These are phyloP conservation scores for Nannochloris sp. DNA, from an alignment of 139 green algal genomes.

Conservation along the genomic window DNA sequence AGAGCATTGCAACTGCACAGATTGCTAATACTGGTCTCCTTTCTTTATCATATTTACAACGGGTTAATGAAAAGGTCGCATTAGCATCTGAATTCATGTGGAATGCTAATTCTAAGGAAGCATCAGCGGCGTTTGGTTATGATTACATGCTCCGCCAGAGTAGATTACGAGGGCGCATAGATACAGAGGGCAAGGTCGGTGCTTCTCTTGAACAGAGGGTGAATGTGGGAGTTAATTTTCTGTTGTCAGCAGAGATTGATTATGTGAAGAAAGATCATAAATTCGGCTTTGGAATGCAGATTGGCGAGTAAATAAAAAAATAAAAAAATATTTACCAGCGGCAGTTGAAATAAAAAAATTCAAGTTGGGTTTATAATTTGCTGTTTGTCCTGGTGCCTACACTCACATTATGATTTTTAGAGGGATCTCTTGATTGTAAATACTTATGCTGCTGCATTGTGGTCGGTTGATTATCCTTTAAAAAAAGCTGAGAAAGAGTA, in stretches of 20 bases:
- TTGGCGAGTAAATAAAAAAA: constrained; percentile 84
- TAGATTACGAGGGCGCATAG: constrained; percentile 64
- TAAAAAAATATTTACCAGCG: no score
- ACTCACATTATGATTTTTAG: no score
- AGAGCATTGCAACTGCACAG: constrained; percentile 68
- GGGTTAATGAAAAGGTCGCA: constrained; percentile 86
- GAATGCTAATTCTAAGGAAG: constrained; percentile 84
- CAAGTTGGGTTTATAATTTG: no score
- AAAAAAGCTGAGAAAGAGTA: no score
- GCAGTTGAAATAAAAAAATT: no score
- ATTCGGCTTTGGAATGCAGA: constrained; percentile 89
- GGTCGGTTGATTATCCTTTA: no score
- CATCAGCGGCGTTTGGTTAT: constrained; percentile 88
- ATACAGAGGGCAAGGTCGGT: constrained; percentile 69
- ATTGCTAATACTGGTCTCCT: constrained; percentile 91
- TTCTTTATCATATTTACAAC: constrained; percentile 85
- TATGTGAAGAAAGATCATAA: constrained; percentile 92
- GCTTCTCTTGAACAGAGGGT: constrained; percentile 91
- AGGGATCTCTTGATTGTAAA: no score
- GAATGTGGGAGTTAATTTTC: constrained; percentile 90
- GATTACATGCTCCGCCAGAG: constrained; percentile 89
- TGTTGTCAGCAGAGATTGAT: constrained; percentile 93
- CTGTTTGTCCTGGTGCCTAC: no score
- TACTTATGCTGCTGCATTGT: no score
- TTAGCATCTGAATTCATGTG: constrained; percentile 91